A percentile compares a stretch with the other conserved stretches of the same genome.
Conservation (phyloP, 495 filamentous ascomycete genomes). For the Xylaria curta region DNA sequence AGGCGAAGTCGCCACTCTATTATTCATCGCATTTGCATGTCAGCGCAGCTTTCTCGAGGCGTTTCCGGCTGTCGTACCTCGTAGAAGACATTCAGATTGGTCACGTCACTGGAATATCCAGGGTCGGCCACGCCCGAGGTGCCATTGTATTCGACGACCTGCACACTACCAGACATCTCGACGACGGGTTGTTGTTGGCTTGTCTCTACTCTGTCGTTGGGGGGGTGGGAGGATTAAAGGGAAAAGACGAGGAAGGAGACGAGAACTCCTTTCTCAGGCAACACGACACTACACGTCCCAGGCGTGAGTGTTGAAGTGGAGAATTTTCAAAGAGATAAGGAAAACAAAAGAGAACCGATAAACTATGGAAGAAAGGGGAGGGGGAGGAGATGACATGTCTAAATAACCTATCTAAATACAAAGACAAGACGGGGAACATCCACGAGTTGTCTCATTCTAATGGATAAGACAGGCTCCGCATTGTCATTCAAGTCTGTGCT, state of each 20-base stretch:
- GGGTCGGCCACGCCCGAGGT: constrained; percentile 37
- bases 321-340: constrained; percentile 3
- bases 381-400: constrained; percentile 21
- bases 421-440: constrained; percentile 8
- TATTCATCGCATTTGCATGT: constrained; percentile 27
- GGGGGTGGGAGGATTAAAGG: neutral
- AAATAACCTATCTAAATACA: constrained; percentile 9
- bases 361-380: neutral
- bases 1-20: constrained; percentile 82
- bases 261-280: constrained; percentile 1
- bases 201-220: neutral
- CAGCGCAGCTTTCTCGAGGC: constrained; percentile 23
- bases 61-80: constrained; percentile 36
- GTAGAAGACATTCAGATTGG: constrained; percentile 45
- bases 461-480: constrained; percentile 21
- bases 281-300: constrained; percentile 15
- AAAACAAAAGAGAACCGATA: constrained; percentile 1
- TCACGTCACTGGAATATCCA: constrained; percentile 37
- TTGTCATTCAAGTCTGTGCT: neutral
- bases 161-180: constrained; percentile 41
- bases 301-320: constrained; percentile 9
- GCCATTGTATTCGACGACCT: constrained; percentile 44
- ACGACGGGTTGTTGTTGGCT: constrained; percentile 14
- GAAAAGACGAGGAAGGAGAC: neutral
- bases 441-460: constrained; percentile 11